Percentiles rank a stretch among this genome's conserved stretches.
Evolutionary conservation across 345 rosid genomes (phyloP).

Genomic region (Hypericum androsaemum): DNA sequence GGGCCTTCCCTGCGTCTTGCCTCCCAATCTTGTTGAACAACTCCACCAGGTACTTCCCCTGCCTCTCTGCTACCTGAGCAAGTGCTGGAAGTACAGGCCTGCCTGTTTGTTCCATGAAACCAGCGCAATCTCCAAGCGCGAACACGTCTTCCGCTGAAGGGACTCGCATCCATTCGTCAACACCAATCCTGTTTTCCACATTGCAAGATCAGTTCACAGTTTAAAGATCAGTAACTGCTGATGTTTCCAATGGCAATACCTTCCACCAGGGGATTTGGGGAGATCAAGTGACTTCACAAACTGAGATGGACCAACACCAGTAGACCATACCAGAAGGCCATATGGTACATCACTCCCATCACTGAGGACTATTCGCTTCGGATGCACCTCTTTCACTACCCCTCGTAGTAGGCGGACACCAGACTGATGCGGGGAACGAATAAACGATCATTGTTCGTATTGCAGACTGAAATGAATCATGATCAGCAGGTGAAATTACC

Average conservation of each 20-base stretch:
- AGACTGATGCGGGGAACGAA: not conserved
- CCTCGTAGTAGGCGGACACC: constrained; percentile 1
- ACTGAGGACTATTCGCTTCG: not conserved
- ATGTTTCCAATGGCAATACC: no score
- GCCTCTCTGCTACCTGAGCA: constrained; percentile 75
- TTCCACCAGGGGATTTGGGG: not conserved
- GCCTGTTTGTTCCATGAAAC: constrained; percentile 63
- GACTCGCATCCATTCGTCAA: constrained; percentile 52
- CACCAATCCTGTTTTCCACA: constrained; percentile 39
- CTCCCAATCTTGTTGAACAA: constrained; percentile 42
- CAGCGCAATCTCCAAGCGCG: constrained; percentile 67
- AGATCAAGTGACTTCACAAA: not conserved
- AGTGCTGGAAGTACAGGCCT: constrained; percentile 62
- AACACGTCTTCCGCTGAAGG: constrained; percentile 58
- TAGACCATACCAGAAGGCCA: constrained; percentile 3
- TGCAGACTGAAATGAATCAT: not conserved
- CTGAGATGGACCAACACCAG: constrained; percentile 1
- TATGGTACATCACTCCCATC: not conserved
- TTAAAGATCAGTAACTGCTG: no score
- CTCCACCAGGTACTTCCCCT: constrained; percentile 51
- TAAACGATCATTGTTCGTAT: not conserved
- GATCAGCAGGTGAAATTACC: constrained; percentile 18
- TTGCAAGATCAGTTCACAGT: no score
- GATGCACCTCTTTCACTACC: constrained; percentile 3
- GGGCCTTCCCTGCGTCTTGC: constrained; percentile 46